Evolutionary conservation across 176 grass and related monocot genomes (phyloP), one percentile per base, ranked within the genome.

Genomic region (Oryza nivara): DNA sequence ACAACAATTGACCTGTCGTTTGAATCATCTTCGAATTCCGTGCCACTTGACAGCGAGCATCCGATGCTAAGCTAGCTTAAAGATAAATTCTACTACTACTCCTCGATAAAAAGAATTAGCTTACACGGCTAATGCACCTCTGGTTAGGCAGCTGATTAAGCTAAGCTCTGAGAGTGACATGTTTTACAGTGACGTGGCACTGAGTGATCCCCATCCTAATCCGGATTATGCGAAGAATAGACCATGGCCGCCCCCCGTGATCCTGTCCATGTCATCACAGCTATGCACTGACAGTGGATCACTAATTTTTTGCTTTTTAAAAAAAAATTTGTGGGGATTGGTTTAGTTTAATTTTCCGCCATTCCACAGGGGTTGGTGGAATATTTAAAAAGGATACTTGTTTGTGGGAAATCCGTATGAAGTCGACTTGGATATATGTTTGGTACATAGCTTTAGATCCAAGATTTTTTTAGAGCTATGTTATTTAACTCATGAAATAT

Each of bases 151-250:
- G 79, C 74, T 74, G 22, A 77, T 48, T 65, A 69, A 19, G 20
- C 68, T n/a, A 20, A 30, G n/a, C 51, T 65, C n/a, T 5, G 72
- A 89, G 4, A 72, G 35, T 5, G 48, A 72, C 73, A 38, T 4
- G 23, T 5, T 25, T 14, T 46, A 36, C 10, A 63, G 26, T 86
- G 84, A 83, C 35, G 49, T 82, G 83, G 45, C 88, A 20, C 35
- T 43, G 23, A 19, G 52, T 38, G 46, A 77, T 30, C 75, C 45
- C n/a, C 0, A 68, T 73, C 26, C 74, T 80, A 34, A 40, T 67
- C 61, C 45, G 56, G 73, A 20, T 86, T 85, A 86, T 68, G 88
- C 82, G 84, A 56, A 86, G 48, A 86, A 68, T 47, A 49, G 79
- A 79, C 74, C 61, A 45, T 82, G 83, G 16, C 20, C 32, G 46